A percentile compares a stretch with the other conserved stretches of the same genome.
These are phyloP conservation scores for Botrytis paeoniae DNA, from an alignment of 2,329 filamentous ascomycete genomes.

Conservation along the genomic window DNA sequence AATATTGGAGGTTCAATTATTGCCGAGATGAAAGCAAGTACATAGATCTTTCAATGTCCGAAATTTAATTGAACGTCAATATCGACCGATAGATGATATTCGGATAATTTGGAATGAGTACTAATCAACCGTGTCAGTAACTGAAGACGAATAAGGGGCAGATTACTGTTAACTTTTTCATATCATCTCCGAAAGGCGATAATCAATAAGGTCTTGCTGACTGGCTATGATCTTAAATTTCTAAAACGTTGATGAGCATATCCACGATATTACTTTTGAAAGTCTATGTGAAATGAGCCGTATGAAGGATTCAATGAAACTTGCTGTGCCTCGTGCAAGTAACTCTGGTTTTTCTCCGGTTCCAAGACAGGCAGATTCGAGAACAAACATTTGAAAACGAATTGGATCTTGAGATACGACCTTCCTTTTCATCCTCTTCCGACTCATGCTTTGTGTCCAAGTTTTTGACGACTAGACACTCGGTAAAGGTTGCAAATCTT, in stretches of 20 bases:
- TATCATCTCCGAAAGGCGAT: background rate
- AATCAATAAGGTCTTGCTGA: background rate
- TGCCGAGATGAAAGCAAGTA: conserved; percentile 2
- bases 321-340: background rate
- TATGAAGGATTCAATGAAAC: background rate
- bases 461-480: background rate
- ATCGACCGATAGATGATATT: background rate
- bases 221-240: background rate
- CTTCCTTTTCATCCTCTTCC: conserved; percentile 12
- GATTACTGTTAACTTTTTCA: background rate
- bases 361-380: background rate
- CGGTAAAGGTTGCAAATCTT: conserved; percentile 2
- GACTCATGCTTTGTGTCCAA: background rate
- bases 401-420: background rate
- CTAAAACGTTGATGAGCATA: background rate
- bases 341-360: background rate
- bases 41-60: conserved; percentile 3
- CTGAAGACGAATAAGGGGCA: conserved; percentile 4
- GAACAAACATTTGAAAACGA: background rate
- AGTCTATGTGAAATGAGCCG: background rate
- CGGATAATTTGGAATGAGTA: background rate
- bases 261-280: background rate
- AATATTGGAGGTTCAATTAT: conserved; percentile 1
- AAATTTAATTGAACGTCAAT: conserved; percentile 1
- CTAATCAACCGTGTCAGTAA: background rate